phyloP scores from a whole-genome alignment of 2,329 filamentous ascomycete species.

The Fonsecaea multimorphosa region DNA sequence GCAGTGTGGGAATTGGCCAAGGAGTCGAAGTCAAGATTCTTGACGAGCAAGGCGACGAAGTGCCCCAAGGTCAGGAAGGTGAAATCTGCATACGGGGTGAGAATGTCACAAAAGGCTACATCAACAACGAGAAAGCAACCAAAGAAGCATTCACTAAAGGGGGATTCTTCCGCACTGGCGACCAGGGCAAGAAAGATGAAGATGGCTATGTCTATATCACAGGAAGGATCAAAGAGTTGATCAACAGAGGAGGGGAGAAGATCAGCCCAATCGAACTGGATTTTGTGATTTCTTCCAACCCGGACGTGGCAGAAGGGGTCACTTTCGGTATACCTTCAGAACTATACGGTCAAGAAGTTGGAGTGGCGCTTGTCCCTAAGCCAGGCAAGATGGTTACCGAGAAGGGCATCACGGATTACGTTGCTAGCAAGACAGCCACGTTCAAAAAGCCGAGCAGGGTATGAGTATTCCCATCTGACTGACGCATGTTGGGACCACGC shows the following conservation, averaged over 20 bases:
- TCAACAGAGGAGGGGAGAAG: conserved; percentile 88
- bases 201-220: conserved; percentile 87
- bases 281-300: conserved; percentile 77
- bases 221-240: conserved; percentile 90
- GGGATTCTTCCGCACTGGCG: conserved; percentile 88
- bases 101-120: conserved; percentile 83
- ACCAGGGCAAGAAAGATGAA: conserved; percentile 79
- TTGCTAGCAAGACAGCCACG: conserved; percentile 73
- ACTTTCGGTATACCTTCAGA: conserved; percentile 84
- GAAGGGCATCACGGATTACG: conserved; percentile 70
- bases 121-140: conserved; percentile 82
- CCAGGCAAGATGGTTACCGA: conserved; percentile 62
- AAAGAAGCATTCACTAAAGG: conserved; percentile 71
- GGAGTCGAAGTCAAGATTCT: conserved; percentile 83
- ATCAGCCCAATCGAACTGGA: conserved; percentile 88
- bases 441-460: conserved; percentile 88
- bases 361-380: conserved; percentile 76
- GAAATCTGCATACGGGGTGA: conserved; percentile 83
- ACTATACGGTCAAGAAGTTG: conserved; percentile 82
- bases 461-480: conserved; percentile 39
- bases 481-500: neutral
- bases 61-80: conserved; percentile 72
- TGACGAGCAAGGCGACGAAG: conserved; percentile 70
- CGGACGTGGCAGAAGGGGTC: conserved; percentile 76
- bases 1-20: conserved; percentile 81